phyloP scores from a whole-genome alignment of 2,329 filamentous ascomycete species.

The Capronia coronata region DNA sequence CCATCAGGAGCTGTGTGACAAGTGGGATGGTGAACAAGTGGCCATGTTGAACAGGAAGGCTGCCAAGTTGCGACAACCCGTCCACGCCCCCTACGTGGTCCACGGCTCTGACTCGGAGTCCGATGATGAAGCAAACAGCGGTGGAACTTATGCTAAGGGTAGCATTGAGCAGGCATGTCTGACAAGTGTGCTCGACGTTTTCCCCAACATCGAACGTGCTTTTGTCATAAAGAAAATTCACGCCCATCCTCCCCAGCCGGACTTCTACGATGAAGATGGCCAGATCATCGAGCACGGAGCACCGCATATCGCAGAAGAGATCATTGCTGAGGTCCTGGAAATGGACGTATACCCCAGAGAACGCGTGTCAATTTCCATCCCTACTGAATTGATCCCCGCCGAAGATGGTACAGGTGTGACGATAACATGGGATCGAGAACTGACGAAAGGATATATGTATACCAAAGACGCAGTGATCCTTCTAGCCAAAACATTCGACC shows the following conservation, averaged over 20 bases:
- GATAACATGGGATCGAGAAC: constrained; percentile 28
- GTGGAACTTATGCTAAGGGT: background rate
- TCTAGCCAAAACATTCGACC: constrained; percentile 22
- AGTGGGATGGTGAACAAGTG: constrained; percentile 20
- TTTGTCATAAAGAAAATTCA: constrained; percentile 32
- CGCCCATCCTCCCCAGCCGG: constrained; percentile 31
- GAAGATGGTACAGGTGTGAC: constrained; percentile 34
- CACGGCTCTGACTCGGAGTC: constrained; percentile 9
- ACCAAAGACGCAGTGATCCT: constrained; percentile 29
- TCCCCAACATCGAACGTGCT: constrained; percentile 43
- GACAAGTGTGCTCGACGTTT: constrained; percentile 37
- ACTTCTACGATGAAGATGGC: constrained; percentile 14
- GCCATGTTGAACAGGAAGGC: constrained; percentile 5
- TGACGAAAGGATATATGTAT: constrained; percentile 21
- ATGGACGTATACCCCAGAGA: constrained; percentile 40
- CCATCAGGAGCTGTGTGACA: constrained; percentile 23
- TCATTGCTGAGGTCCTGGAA: constrained; percentile 41
- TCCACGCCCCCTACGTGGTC: constrained; percentile 1
- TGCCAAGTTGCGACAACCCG: constrained; percentile 6
- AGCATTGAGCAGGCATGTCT: constrained; percentile 28
- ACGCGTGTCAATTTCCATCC: constrained; percentile 26
- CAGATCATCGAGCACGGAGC: background rate
- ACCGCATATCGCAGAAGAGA: constrained; percentile 27
- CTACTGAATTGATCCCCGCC: constrained; percentile 33
- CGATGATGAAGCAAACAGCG: constrained; percentile 5